Evolutionary conservation across 116 monocot species (phyloP), one percentile per base, ranked within the genome.

Genomic region (Iris pallida): DNA sequence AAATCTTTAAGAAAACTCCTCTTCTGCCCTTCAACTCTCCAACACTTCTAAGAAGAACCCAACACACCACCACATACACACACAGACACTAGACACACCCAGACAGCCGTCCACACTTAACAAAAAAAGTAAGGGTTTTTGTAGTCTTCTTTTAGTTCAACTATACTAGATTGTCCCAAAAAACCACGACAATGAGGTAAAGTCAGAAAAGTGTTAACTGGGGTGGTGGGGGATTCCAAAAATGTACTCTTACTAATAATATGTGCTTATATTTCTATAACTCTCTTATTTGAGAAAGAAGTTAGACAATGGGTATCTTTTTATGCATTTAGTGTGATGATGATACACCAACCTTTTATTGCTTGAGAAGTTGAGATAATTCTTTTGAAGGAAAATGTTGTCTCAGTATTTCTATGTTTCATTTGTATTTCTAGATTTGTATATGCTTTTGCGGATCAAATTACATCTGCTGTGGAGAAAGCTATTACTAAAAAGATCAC

Each of bases 361-460:
- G 20, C 5, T 49, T 65, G 16, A 45, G 12, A 12, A 20, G 4
- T 49, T 65, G 16, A 45, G 12, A 12, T 47, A 71, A n/a, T 41
- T 56, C 14, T 47, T 7, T 16, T 68, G 16, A 12, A 51, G 30
- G 30, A 30, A 30, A 30, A 30, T 30, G 30, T 30, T 3, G 45
- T 44, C 61, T 53, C 20, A 30, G 20, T 5, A 8, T 47, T 52
- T 51, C 54, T 46, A 53, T 67, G 54, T 15, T 63, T 53, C 30
- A 8, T 75, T 73, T 12, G 40, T 52, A 56, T 16, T 52, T 68
- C 64, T 85, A 98, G 98, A 68, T 90, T 98, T 55, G 70, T 90
- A 45, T 70, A 85, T 85, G 98, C 90, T 60, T 93, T 98, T 56
- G 80, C 78, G 66, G 83, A 84, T 67, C 78, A 88, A 43, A 98